phyloP scores from a whole-genome alignment of 2,329 filamentous ascomycete species.

The Cladosporium velox region DNA sequence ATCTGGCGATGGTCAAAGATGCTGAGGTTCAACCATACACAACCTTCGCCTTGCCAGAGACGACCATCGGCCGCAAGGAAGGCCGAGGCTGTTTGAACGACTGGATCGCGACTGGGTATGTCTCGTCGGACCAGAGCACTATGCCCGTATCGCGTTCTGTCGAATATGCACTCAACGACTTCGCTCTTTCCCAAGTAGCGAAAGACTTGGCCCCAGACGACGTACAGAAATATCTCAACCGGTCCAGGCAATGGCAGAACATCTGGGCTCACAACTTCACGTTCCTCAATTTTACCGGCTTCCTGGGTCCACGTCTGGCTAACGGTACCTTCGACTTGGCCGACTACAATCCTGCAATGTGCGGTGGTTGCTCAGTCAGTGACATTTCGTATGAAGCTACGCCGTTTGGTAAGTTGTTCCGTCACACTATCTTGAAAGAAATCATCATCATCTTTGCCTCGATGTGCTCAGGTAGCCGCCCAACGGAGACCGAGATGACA shows the following conservation, averaged over 20 bases:
- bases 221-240: conserved; percentile 41
- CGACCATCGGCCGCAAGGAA: conserved; percentile 40
- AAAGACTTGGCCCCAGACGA: conserved; percentile 44
- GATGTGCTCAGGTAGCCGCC: neutral
- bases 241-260: conserved; percentile 46
- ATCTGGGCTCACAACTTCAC: conserved; percentile 43
- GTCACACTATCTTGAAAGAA: neutral
- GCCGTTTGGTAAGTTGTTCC: conserved; percentile 33
- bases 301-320: conserved; percentile 33
- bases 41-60: conserved; percentile 33
- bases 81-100: conserved; percentile 47
- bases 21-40: conserved; percentile 38
- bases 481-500: neutral
- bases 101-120: conserved; percentile 46
- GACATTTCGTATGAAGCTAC: conserved; percentile 47
- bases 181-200: conserved; percentile 45
- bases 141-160: conserved; percentile 45
- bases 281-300: conserved; percentile 39
- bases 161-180: conserved; percentile 49
- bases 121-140: conserved; percentile 41
- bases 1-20: conserved; percentile 39
- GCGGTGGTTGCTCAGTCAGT: conserved; percentile 45
- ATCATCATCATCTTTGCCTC: too few relatives aligned
- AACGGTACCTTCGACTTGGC: conserved; percentile 36
- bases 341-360: conserved; percentile 45